Evolutionary conservation across 768 basidiomycete genomes (phyloP).

Genomic region (Boletellus emodensis): DNA sequence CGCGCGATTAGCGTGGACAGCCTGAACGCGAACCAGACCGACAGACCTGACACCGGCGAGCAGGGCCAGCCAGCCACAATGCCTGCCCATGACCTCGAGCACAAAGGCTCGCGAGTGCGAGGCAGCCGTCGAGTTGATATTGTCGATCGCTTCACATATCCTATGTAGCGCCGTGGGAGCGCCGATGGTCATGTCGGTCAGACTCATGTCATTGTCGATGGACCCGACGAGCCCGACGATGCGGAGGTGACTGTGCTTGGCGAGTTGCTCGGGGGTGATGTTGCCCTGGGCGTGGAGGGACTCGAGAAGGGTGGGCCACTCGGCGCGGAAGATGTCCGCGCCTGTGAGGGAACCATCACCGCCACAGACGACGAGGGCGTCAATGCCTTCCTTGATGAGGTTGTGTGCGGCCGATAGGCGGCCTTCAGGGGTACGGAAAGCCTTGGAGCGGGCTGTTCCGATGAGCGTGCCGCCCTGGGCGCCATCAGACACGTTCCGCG

Average conservation of each 20-base stretch:
- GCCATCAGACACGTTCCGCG: background rate
- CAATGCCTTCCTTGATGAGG: constrained; percentile 93
- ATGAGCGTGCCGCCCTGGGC: constrained; percentile 88
- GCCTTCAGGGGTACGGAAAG: constrained; percentile 85
- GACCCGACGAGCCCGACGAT: constrained; percentile 99
- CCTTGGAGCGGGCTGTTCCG: constrained; percentile 83
- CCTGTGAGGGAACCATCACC: constrained; percentile 97
- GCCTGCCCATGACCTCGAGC: constrained; percentile 98
- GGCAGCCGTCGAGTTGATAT: constrained; percentile 93
- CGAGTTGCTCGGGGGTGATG: constrained; percentile 71
- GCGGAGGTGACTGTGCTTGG: constrained; percentile 76
- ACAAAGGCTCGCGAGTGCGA: constrained; percentile 98
- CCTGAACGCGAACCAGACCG: background rate
- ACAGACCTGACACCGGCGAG: constrained; percentile 85
- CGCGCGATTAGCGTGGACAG: constrained; percentile 7
- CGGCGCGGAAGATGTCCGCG: constrained; percentile 87
- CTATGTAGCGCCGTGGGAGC: constrained; percentile 93
- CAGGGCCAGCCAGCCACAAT: constrained; percentile 98
- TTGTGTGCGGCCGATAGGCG: constrained; percentile 86
- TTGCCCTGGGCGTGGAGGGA: constrained; percentile 65
- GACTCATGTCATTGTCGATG: constrained; percentile 98
- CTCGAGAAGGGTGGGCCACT: constrained; percentile 87
- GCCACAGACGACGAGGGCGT: constrained; percentile 94
- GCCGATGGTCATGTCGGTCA: constrained; percentile 97
- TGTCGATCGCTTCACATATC: constrained; percentile 97